A percentile compares a stretch with the other conserved stretches of the same genome.
Conservation (phyloP, 2,329 filamentous ascomycete genomes). For the Botrytis elliptica region DNA sequence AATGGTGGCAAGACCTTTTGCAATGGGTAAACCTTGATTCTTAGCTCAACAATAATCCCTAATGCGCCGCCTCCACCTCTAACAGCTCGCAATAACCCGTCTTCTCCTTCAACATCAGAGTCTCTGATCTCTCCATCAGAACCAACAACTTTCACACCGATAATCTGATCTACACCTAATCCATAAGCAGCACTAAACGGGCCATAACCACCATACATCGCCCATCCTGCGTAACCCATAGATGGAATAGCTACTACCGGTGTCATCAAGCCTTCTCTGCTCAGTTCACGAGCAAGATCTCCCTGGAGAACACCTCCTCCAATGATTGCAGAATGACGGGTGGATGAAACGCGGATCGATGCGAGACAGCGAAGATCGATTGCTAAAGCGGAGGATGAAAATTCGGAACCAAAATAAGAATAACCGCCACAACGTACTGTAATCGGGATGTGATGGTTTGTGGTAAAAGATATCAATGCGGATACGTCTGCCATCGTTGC, state of each 20-base stretch:
- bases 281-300: conserved; percentile 36
- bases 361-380: conserved; percentile 44
- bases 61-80: conserved; percentile 44
- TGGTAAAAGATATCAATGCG: conserved; percentile 28
- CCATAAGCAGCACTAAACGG: conserved; percentile 39
- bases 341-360: conserved; percentile 35
- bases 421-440: conserved; percentile 41
- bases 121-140: conserved; percentile 41
- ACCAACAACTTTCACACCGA: conserved; percentile 43
- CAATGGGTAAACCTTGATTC: conserved; percentile 43
- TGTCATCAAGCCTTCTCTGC: conserved; percentile 37
- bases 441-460: conserved; percentile 26
- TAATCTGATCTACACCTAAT: conserved; percentile 42
- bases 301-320: conserved; percentile 41
- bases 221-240: conserved; percentile 42
- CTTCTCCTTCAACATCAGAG: conserved; percentile 38
- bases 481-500: conserved; percentile 35
- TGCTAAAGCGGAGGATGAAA: conserved; percentile 37
- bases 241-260: conserved; percentile 33
- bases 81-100: conserved; percentile 41
- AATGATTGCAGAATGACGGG: conserved; percentile 38
- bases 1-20: conserved; percentile 31
- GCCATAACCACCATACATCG: conserved; percentile 41
- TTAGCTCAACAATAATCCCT: conserved; percentile 44
- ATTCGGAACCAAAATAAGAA: conserved; percentile 40